Evolutionary conservation across 2,329 filamentous ascomycete species (phyloP).

Genomic region (Ambrosiella xylebori): DNA sequence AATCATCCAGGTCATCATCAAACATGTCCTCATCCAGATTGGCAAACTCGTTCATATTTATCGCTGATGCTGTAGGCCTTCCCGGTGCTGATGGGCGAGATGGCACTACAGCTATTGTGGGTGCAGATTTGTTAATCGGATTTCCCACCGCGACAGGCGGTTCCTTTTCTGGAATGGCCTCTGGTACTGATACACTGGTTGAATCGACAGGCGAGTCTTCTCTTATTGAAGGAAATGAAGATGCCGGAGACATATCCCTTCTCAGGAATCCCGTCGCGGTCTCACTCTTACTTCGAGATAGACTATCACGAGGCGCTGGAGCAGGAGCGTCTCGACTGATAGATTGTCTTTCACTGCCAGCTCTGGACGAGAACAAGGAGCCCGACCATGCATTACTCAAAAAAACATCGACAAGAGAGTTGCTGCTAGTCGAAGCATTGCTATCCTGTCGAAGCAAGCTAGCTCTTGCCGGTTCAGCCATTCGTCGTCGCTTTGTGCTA

Average conservation of each 20-base stretch:
- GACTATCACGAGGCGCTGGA: not conserved
- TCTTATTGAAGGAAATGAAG: not conserved
- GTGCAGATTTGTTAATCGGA: not conserved
- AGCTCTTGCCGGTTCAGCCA: slow-evolving; percentile 5
- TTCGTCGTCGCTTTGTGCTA: slow-evolving; percentile 7
- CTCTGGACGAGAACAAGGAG: not conserved
- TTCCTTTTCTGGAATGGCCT: not conserved
- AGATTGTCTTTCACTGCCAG: not conserved
- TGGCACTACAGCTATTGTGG: not conserved
- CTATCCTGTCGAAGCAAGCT: slow-evolving; percentile 7
- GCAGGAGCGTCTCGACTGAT: not conserved
- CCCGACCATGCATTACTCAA: slow-evolving; percentile 9
- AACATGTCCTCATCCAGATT: slow-evolving; percentile 14
- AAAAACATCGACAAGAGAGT: slow-evolving; percentile 12
- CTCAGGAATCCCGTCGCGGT: not conserved
- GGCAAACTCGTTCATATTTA: slow-evolving; percentile 7
- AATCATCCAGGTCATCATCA: slow-evolving; percentile 12
- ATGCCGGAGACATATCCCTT: not conserved
- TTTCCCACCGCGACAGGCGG: not conserved
- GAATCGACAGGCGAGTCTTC: not conserved
- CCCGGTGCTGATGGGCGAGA: not conserved
- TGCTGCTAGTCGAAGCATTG: not conserved
- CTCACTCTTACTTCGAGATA: slow-evolving; percentile 10
- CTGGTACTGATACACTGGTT: not conserved
- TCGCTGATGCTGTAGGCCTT: not conserved